A percentile compares a stretch with the other conserved stretches of the same genome.
Conservation (phyloP, 2,329 filamentous ascomycete genomes). For the Emmonsiellopsis sp. region DNA sequence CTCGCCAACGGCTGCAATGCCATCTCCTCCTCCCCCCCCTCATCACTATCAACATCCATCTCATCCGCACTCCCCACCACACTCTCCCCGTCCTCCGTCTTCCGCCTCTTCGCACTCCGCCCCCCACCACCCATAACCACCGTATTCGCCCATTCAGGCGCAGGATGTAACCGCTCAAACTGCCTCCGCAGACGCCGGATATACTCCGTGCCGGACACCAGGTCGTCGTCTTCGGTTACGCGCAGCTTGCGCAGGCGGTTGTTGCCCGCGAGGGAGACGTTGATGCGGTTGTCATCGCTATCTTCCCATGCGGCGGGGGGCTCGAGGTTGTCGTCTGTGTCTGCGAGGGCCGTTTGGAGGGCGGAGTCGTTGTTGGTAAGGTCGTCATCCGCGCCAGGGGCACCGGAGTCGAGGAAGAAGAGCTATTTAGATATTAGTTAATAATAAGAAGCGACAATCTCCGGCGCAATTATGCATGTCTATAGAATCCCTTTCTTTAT, state of each 20-base stretch:
- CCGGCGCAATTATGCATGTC: neutral
- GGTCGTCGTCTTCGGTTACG: constrained; percentile 69
- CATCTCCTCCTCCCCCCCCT: constrained; percentile 48
- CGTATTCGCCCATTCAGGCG: constrained; percentile 52
- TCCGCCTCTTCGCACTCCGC: constrained; percentile 40
- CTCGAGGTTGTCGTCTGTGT: constrained; percentile 17
- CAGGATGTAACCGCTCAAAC: constrained; percentile 54
- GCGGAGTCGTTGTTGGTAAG: constrained; percentile 12
- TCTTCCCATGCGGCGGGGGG: constrained; percentile 63
- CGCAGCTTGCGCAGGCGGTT: constrained; percentile 75
- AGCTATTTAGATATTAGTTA: constrained; percentile 38
- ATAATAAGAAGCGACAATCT: constrained; percentile 1
- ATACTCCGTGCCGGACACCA: constrained; percentile 82
- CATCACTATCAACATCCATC: constrained; percentile 46
- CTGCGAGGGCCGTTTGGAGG: constrained; percentile 14
- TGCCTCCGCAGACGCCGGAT: constrained; percentile 69
- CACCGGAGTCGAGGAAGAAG: constrained; percentile 71
- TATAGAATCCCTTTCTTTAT: neutral
- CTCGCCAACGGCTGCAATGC: constrained; percentile 68
- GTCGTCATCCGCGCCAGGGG: constrained; percentile 26
- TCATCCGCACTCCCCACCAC: constrained; percentile 45
- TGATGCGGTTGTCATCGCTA: constrained; percentile 85
- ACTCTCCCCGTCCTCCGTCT: constrained; percentile 18
- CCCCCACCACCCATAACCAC: constrained; percentile 33
- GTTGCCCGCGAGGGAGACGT: constrained; percentile 69